Conservation (phyloP, 225 moss, liverwort and hornwort species). For the Pseudoscleropodium purum region DNA sequence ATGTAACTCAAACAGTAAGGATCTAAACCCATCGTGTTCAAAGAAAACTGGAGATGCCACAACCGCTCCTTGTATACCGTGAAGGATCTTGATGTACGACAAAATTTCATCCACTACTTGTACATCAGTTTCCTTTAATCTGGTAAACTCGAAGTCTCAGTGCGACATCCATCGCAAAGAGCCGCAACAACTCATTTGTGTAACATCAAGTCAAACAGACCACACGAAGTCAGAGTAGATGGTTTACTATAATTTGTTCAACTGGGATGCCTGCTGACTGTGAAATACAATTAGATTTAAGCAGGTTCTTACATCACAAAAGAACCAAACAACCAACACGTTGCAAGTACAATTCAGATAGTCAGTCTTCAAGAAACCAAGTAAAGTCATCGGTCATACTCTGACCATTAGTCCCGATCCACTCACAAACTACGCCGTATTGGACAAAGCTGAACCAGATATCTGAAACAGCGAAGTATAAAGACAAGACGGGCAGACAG, state of each 20-base stretch:
- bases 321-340: background rate
- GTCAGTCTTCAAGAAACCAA: background rate
- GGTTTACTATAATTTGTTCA: fast-evolving
- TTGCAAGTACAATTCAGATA: background rate
- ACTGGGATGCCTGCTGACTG: fast-evolving
- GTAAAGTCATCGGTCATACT: fast-evolving
- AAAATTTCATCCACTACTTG: no score
- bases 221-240: no score
- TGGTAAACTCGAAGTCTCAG: no score
- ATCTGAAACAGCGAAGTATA: fast-evolving
- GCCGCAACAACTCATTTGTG: no score
- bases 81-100: background rate
- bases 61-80: background rate
- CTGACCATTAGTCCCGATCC: no score
- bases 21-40: no score
- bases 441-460: no score
- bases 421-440: background rate
- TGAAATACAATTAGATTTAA: fast-evolving
- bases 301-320: background rate
- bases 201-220: no score
- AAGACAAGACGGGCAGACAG: no score
- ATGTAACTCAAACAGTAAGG: no score
- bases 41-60: no score
- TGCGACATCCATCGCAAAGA: fast-evolving
- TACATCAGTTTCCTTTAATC: fast-evolving